Base-by-base conservation (phyloP, 345 rosid species). In the Populus tremula region DNA sequence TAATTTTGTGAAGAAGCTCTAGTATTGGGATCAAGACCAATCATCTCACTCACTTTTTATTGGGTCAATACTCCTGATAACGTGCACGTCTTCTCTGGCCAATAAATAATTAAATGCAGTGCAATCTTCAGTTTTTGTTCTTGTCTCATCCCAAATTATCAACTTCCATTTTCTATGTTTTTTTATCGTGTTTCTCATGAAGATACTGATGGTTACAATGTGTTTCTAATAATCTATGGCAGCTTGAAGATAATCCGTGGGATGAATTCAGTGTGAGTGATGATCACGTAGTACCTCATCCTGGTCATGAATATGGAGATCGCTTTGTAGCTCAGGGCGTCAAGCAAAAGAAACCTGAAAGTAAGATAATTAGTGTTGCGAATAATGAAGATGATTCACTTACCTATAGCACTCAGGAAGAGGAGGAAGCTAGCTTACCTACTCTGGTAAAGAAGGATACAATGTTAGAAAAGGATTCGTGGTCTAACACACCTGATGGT, bases 271-370 rank as follows among this genome's bases (percentile, higher is more conserved):
- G 84, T 73, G 87, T 70, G 67, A 85, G 80, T 66, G 96, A 84
- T 75, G 96, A 94, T 87, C 93, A 91, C 84, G 85, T 88, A 85
- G 97, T 92, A 73, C 98, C 94, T 68, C 87, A 79, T 82, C 81
- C 90, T 17, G 67, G 43, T 31, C 79, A 73, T 73, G 84, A 84
- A 73, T 27, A 79, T 86, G 76, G 70, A 56, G 73, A 75, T 84
- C 89, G 80, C 70, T 82, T 81, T 78, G 82, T 64, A 79, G 78
- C 77, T 78, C 85, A 79, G 68, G 69, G 68, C 75, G 84, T 77
- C 73, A 77, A 79, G 80, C 75, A 49, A 25, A 89, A 86, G 78
- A 92, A 91, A 90, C 86, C 72, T 53, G 75, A 81, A 81, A 73
- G 71, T 79, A 93, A 86, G 50, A 85, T 73, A 77, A 80, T 70